These are phyloP conservation scores for Pulveroboletus sp. DNA, from an alignment of 1,284 basidiomycete species.

Conservation along the genomic window DNA sequence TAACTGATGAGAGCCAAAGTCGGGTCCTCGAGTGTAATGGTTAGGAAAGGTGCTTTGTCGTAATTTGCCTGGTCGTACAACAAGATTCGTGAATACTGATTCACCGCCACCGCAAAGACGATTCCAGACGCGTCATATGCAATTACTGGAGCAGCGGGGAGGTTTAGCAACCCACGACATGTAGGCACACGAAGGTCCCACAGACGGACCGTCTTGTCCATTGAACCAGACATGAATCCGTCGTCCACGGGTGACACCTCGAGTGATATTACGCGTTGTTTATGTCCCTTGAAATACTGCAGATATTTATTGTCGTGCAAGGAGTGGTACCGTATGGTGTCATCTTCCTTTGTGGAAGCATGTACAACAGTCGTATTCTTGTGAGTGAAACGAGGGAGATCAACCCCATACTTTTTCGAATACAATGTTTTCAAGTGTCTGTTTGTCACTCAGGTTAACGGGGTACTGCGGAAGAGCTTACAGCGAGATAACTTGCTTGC, in stretches of 20 bases:
- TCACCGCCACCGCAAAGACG: conserved; percentile 92
- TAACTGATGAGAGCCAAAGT: conserved; percentile 70
- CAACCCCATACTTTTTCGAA: conserved; percentile 96
- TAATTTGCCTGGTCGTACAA: conserved; percentile 89
- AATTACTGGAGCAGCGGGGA: conserved; percentile 77
- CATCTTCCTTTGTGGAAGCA: conserved; percentile 94
- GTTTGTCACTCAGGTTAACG: conserved; percentile 16
- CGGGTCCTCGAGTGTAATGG: conserved; percentile 80
- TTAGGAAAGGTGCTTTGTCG: conserved; percentile 90
- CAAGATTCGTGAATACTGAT: conserved; percentile 81
- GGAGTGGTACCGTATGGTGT: conserved; percentile 93
- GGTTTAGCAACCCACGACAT: conserved; percentile 72
- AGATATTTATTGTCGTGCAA: conserved; percentile 96
- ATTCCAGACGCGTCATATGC: conserved; percentile 90
- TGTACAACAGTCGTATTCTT: conserved; percentile 83
- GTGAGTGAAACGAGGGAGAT: conserved; percentile 94
- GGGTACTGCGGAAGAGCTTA: conserved; percentile 28
- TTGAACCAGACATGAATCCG: conserved; percentile 91
- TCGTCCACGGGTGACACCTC: conserved; percentile 94
- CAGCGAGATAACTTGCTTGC: conserved; percentile 74
- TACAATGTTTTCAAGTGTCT: conserved; percentile 78
- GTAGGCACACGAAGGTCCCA: conserved; percentile 89
- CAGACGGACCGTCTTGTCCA: conserved; percentile 93
- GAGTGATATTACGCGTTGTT: conserved; percentile 83
- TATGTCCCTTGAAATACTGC: conserved; percentile 95